A percentile compares a stretch with the other conserved stretches of the same genome.
These are phyloP conservation scores for Cystobasidium onofrii DNA, from an alignment of 768 basidiomycete genomes.

Conservation along the genomic window DNA sequence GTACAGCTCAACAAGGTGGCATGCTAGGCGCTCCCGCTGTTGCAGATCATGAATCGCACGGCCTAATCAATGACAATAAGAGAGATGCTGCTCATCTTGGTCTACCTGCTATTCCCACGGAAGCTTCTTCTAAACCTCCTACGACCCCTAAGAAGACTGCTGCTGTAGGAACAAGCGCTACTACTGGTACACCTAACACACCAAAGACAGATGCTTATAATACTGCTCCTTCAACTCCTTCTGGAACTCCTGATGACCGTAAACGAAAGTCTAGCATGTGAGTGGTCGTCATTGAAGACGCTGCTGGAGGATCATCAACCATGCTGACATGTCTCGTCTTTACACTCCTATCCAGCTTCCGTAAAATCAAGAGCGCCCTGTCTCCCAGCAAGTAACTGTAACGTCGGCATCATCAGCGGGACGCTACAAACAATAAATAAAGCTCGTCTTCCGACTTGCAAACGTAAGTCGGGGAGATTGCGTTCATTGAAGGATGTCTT, in stretches of 20 bases:
- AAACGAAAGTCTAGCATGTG: slow-evolving; percentile 20
- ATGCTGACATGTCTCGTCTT: no score
- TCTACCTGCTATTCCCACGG: neutral
- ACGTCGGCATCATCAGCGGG: no score
- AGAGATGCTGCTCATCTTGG: neutral
- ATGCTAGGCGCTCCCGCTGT: neutral
- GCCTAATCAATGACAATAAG: neutral
- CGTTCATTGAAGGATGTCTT: no score
- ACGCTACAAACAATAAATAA: no score
- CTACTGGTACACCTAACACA: neutral
- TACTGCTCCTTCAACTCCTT: slow-evolving; percentile 1
- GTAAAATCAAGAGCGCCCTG: slow-evolving; percentile 25
- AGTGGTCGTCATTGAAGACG: neutral
- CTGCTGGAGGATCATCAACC: no score
- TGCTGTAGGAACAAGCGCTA: neutral
- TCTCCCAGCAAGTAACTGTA: slow-evolving; percentile 18
- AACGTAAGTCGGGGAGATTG: no score
- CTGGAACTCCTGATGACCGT: neutral
- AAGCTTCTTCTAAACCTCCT: neutral
- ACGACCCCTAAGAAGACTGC: slow-evolving; percentile 24
- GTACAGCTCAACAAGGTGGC: neutral
- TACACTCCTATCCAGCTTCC: no score
- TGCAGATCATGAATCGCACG: neutral
- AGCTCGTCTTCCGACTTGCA: no score
- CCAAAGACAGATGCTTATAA: neutral